phyloP scores from a whole-genome alignment of 1,284 basidiomycete species.

The Apiotrichum montevideense region DNA sequence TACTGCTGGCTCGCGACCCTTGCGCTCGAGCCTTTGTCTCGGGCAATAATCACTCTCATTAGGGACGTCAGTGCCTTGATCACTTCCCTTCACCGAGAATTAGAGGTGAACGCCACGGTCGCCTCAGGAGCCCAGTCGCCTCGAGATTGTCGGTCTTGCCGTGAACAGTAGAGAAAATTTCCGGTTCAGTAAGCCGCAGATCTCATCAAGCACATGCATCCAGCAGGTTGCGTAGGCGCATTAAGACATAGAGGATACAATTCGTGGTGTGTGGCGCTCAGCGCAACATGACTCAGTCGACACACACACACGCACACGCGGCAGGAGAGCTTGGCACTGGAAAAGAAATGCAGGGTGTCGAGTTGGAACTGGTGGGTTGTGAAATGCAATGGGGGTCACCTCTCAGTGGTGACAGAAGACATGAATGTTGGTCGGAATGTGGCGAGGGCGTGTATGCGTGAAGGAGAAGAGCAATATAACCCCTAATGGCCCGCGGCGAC shows the following conservation, averaged over 20 bases:
- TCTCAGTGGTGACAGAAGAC: not conserved
- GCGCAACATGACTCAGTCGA: slow-evolving; percentile 7
- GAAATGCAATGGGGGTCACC: not conserved
- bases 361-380: not conserved
- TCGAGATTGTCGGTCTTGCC: no score
- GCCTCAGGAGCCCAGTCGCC: no score
- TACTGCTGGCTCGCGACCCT: no score
- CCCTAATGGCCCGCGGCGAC: not conserved
- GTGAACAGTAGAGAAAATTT: not conserved
- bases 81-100: no score
- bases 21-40: no score
- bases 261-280: slow-evolving; percentile 8
- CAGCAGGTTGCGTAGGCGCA: slow-evolving; percentile 2
- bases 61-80: no score
- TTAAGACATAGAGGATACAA: slow-evolving; percentile 10
- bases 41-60: no score
- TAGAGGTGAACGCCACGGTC: no score
- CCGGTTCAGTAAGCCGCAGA: not conserved
- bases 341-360: not conserved
- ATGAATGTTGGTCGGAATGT: not conserved
- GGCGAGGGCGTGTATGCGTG: slow-evolving; percentile 4
- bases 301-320: not conserved
- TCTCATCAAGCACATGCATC: slow-evolving; percentile 6
- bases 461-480: slow-evolving; percentile 2
- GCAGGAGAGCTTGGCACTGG: not conserved